A percentile compares a stretch with the other conserved stretches of the same genome.
phyloP scores from a whole-genome alignment of 768 basidiomycete genomes.

The Boletus fagicola region DNA sequence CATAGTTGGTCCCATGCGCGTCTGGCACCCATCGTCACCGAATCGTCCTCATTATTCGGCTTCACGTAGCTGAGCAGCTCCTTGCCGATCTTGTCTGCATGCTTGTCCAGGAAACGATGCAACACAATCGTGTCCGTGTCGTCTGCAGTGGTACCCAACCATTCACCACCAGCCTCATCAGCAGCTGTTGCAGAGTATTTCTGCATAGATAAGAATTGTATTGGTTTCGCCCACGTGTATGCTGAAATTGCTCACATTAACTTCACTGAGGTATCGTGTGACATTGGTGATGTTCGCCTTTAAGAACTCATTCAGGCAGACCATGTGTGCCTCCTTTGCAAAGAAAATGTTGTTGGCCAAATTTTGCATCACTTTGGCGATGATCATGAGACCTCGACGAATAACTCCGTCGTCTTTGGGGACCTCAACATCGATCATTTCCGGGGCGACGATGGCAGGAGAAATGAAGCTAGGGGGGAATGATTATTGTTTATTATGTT shows the following conservation, averaged over 20 bases:
- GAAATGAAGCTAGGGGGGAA: conserved; percentile 71
- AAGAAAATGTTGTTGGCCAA: conserved; percentile 93
- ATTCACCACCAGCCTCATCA: conserved; percentile 67
- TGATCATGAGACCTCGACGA: conserved; percentile 77
- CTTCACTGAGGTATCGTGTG: conserved; percentile 72
- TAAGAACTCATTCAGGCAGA: conserved; percentile 72
- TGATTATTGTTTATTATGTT: conserved; percentile 1
- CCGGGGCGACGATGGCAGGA: conserved; percentile 85
- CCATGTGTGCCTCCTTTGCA: conserved; percentile 88
- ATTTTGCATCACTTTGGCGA: conserved; percentile 92
- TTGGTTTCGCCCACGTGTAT: background rate
- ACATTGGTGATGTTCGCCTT: conserved; percentile 67
- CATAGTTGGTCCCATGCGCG: conserved; percentile 84
- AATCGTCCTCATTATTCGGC: conserved; percentile 52
- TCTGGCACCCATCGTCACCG: conserved; percentile 61
- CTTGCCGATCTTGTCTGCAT: conserved; percentile 85
- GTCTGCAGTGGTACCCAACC: conserved; percentile 74
- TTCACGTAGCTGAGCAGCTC: conserved; percentile 74
- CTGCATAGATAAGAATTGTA: conserved; percentile 23
- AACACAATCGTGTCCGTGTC: conserved; percentile 82
- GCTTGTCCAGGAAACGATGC: conserved; percentile 81
- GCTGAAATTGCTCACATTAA: conserved; percentile 50
- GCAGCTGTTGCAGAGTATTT: conserved; percentile 43
- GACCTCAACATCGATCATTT: conserved; percentile 78
- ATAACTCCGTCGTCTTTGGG: conserved; percentile 60